Conservation (phyloP, 2,329 filamentous ascomycete genomes). For the Apiospora sp. region DNA sequence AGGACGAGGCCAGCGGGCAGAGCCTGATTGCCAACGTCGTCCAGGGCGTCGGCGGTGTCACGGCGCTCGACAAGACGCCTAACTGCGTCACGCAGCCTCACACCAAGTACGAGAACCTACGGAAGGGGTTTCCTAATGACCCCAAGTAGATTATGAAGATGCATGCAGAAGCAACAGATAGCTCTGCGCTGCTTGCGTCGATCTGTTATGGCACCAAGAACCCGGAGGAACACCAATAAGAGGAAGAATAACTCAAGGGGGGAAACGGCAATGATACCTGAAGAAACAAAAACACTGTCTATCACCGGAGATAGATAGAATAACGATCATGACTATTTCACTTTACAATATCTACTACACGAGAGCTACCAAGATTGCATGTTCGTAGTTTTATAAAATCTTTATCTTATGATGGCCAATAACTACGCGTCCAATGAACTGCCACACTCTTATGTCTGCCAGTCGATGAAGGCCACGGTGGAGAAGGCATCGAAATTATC, state of each 20-base stretch:
- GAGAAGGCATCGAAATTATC: not conserved
- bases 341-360: not conserved
- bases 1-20: constrained; percentile 56
- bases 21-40: constrained; percentile 76
- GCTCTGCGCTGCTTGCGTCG: not conserved
- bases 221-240: not conserved
- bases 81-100: constrained; percentile 72
- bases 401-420: not conserved
- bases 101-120: constrained; percentile 76
- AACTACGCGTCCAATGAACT: too few relatives aligned
- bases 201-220: too few relatives aligned
- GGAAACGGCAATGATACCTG: not conserved
- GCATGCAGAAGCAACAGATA: not conserved
- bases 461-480: not conserved
- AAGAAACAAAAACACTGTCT: not conserved
- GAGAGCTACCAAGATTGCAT: not conserved
- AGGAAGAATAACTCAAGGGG: too few relatives aligned
- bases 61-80: constrained; percentile 55
- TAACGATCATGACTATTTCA: not conserved
- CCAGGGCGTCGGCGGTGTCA: constrained; percentile 61
- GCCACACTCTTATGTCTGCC: not conserved
- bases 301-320: not conserved
- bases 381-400: not conserved
- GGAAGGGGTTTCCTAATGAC: constrained; percentile 59
- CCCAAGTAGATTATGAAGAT: not conserved